Base-by-base conservation (phyloP, 2,329 filamentous ascomycete species). In the Chrysoporthe deuterocubensis region DNA sequence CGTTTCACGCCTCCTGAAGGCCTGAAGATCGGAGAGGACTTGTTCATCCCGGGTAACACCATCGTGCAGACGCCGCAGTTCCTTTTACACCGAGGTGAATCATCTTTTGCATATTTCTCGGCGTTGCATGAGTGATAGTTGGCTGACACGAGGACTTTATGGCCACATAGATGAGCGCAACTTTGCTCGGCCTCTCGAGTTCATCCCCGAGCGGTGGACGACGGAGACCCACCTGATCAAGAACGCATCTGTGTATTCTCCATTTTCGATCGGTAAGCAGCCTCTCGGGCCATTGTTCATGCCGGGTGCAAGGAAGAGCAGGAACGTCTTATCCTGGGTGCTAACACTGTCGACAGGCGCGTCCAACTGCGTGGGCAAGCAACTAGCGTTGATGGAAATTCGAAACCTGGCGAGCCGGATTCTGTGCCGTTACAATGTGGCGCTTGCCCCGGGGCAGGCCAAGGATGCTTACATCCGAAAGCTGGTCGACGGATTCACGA, bases 121-220 rank as follows among this genome's bases (percentile, higher is more conserved):
- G 1, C 14, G 26, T 61, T 18, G 44, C 21, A 11, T 2, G 2
- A 13, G 32, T 6, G 9, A 21, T 6, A 40, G 37, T 40, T 40
- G 37, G 37, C 37, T 40, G 37, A 40, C 37, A 40, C 37, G 37
- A 40, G 37, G 37, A 40, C 37, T 40, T 5, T 9, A 40, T 40
- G 37, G 21, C 50, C 5, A 54, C 50, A 4, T 8, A 67, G 66
- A 67, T 61, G 66, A 46, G 48, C 66, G 66, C 4, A 67, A 67
- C 46, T 77, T 74, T 48, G 44, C 37, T 13, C 64, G 63, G 9
- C 71, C 74, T 46, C 63, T 72, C 21, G 72, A 75, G 18, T 79
- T 77, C 61, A 74, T 76, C 21, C 78, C 78, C 3, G 77, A 79
- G 34, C 72, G 78, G 26, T 79, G 76, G 76, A 77, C 75, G 7